A percentile compares a stretch with the other conserved stretches of the same genome.
Conservation (phyloP, 2,329 filamentous ascomycete species). For the Pleoardoris graminearum region DNA sequence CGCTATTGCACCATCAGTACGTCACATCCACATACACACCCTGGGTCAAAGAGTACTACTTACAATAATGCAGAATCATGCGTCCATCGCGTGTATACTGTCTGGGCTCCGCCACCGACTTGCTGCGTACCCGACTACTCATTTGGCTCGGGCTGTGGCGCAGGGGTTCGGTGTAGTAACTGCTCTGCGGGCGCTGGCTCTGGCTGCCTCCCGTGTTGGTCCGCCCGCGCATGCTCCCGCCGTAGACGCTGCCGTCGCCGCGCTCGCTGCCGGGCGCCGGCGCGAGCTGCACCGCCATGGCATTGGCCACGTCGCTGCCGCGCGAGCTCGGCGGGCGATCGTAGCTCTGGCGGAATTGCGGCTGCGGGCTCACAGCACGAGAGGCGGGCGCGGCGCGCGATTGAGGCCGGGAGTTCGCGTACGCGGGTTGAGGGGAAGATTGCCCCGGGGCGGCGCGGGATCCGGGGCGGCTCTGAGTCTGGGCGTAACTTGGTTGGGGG, state of each 20-base stretch:
- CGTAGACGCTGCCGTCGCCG: conserved; percentile 46
- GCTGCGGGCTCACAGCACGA: conserved; percentile 57
- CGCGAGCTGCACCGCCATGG: conserved; percentile 53
- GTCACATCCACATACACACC: background rate
- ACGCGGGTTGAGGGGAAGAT: conserved; percentile 45
- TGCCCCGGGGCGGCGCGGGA: conserved; percentile 6
- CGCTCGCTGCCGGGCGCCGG: conserved; percentile 42
- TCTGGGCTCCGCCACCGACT: conserved; percentile 84
- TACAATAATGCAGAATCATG: conserved; percentile 91
- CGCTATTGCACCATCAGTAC: conserved; percentile 59
- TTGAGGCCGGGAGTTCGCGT: conserved; percentile 32
- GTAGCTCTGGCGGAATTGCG: conserved; percentile 54
- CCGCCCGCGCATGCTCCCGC: conserved; percentile 45
- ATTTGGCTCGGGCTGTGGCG: conserved; percentile 36
- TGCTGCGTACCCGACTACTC: conserved; percentile 64
- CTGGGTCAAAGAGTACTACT: conserved; percentile 49
- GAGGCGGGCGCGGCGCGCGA: conserved; percentile 41
- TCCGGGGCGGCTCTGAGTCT: conserved; percentile 1
- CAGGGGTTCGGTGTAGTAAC: conserved; percentile 46
- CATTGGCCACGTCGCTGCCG: conserved; percentile 49
- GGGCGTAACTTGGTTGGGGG: conserved; percentile 5
- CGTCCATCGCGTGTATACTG: conserved; percentile 85
- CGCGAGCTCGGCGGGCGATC: conserved; percentile 54
- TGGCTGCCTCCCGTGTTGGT: conserved; percentile 21
- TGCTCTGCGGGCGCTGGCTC: conserved; percentile 49